Base-by-base conservation (phyloP, 352 stramenopile genomes). In the Phytopythium delawarense region DNA sequence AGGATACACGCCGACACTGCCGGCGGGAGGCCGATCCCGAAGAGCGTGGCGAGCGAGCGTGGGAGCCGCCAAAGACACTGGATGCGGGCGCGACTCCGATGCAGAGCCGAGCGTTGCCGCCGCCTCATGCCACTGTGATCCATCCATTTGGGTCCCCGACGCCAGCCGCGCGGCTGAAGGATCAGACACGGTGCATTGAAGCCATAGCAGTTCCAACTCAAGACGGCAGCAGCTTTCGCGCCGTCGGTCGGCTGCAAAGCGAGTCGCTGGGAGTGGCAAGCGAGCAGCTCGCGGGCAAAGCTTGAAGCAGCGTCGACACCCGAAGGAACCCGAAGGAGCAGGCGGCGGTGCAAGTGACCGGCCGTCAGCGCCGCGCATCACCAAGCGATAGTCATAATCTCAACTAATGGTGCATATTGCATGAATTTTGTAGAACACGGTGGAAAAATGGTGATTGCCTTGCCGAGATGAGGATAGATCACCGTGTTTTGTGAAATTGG, bases 251-350 rank as follows among this genome's bases (percentile, higher is more conserved):
- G 16, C 8, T 21, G 40, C 5, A 7, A n/a, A 32, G 25, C 48
- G 48, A 20, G 7, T 35, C n/a, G 23, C 12, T 51, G 7, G 44
- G 16, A 12, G 11, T 50, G 44, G 16, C n/a, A 52, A 15, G 25
- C 7, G 49, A 23, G 25, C 8, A 30, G 25, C 6, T 25, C n/a
- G 49, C 16, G 40, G 12, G 15, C 21, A 34, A 35, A n/a, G 16
- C 49, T 55, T 37, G 49, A 55, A 55, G 49, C 42, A 20, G 32
- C 49, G 49, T 56, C 50, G 50, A 56, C 25, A 21, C 20, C 50
- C 30, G 30, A 56, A 42, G 50, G 28, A 32, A 21, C 20, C 50
- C 16, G 16, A 44, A 28, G 50, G 28, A 32, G 50, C 50, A 56
- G 50, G 50, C 50, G 28, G 11, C 18, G 25, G 50, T 56, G 50